Base-by-base conservation (phyloP, 1,284 basidiomycete genomes). In the Melampsora americana region DNA sequence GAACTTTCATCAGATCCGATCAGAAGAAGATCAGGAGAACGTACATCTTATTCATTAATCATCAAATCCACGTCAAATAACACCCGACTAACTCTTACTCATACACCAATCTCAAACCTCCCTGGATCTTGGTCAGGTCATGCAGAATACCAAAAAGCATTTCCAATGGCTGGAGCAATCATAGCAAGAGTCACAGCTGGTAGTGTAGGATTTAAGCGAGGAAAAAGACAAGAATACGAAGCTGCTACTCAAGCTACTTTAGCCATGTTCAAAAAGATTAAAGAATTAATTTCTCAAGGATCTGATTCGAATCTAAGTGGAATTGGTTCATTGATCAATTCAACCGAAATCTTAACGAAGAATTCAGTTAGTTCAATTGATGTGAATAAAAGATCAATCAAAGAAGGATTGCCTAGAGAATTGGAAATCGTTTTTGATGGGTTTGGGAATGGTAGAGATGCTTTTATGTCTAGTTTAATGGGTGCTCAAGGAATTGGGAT, bases 361-460 rank as follows among this genome's bases (percentile, higher is more conserved):
- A 53, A 18, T 18, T 2, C 16, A 23, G 23, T 23, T 53, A 23
- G 50, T 20, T 53, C 23, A 16, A 53, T 53, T 5, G 50, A 53
- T 53, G 4, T 53, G 18, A 53, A 18, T 20, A 53, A 53, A 53
- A 3, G 50, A 53, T 32, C 73, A 14, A 18, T 46, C 14, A 60
- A 39, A 20, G 73, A 75, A 20, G 73, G 73, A 14, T 23, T 32
- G 5, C 73, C 73, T 11, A 60, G 73, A 68, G 73, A 75, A 75
- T 32, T 75, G 18, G 73, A 75, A 53, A 68, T 75, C 20, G 73
- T 75, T 32, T 75, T 75, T 44, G 64, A 75, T 48, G 73, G 73
- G 18, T 75, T 75, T 53, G 73, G 73, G 26, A 42, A 67, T 18
- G 73, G 73, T 20, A 60, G 73, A 46, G 73, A 75, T 30, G 73